phyloP scores from a whole-genome alignment of 805 yeast species.

The Citeromyces nyonsensis region DNA sequence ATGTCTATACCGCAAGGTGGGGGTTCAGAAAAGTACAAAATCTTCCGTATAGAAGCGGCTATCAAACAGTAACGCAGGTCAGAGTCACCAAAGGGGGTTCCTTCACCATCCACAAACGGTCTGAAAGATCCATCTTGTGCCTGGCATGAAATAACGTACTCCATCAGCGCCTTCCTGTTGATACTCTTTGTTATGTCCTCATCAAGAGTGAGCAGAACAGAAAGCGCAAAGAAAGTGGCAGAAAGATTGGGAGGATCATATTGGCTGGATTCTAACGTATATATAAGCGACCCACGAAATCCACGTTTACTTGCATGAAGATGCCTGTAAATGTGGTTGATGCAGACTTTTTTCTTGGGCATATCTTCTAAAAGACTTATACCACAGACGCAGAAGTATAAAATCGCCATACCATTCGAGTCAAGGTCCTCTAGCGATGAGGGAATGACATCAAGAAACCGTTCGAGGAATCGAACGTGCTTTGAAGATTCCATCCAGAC shows the following conservation, averaged over 20 bases:
- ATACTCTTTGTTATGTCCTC: conserved; percentile 7
- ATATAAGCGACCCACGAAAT: conserved; percentile 44
- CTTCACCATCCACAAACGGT: conserved; percentile 19
- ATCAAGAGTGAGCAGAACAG: conserved; percentile 33
- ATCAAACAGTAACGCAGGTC: conserved; percentile 14
- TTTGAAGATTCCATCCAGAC: conserved; percentile 5
- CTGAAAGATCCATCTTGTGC: conserved; percentile 41
- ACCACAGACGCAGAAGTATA: conserved; percentile 57
- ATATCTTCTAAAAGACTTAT: conserved; percentile 23
- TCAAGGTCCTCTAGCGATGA: conserved; percentile 49
- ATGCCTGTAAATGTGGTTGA: conserved; percentile 30
- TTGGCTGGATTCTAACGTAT: conserved; percentile 10
- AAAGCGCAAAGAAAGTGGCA: conserved; percentile 65
- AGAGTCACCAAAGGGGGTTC: conserved; percentile 9
- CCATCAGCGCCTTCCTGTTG: too few species aligned
- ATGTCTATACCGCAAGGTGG: conserved; percentile 19
- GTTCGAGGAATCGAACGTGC: conserved; percentile 13
- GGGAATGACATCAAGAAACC: conserved; percentile 17
- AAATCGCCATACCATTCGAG: conserved; percentile 51
- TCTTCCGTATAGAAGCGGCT: conserved; percentile 46
- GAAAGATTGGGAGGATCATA: conserved; percentile 57
- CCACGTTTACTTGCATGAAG: conserved; percentile 24
- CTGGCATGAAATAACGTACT: conserved; percentile 30
- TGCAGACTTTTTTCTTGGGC: conserved; percentile 13
- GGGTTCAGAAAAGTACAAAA: conserved; percentile 18